These are phyloP conservation scores for Thraustotheca clavata DNA, from an alignment of 352 stramenopile species.

Conservation along the genomic window DNA sequence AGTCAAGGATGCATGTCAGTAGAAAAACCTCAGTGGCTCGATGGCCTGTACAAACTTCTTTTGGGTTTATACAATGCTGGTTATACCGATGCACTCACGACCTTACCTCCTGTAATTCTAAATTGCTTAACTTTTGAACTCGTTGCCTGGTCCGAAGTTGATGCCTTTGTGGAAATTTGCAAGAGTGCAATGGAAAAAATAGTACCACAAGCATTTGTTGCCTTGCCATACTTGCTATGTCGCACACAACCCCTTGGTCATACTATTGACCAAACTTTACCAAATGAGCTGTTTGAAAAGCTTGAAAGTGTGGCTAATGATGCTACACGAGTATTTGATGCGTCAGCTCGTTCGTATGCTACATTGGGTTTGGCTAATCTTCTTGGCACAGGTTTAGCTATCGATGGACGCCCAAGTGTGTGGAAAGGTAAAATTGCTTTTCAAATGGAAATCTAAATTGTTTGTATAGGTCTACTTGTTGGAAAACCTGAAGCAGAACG, in stretches of 20 bases:
- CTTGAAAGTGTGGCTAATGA: constrained; percentile 5
- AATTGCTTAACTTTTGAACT: constrained; percentile 12
- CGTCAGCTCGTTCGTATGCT: constrained; percentile 3
- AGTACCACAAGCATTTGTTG: constrained; percentile 5
- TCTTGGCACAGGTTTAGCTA: constrained; percentile 2
- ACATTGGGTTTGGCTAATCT: constrained; percentile 14
- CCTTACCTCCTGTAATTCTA: constrained; percentile 1
- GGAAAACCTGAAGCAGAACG: not conserved
- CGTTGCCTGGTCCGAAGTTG: constrained; percentile 8
- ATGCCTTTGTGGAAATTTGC: constrained; percentile 11
- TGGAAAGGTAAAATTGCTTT: constrained; percentile 18
- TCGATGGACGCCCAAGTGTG: not conserved
- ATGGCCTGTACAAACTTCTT: not conserved
- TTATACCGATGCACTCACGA: not conserved
- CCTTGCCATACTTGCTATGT: constrained; percentile 19
- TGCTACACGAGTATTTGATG: not conserved
- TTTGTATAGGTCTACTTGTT: constrained; percentile 5
- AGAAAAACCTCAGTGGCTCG: not conserved
- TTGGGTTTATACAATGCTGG: not conserved
- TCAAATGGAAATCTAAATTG: not conserved
- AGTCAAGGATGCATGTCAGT: constrained; percentile 15
- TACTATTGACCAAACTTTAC: not conserved
- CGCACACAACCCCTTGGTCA: constrained; percentile 15
- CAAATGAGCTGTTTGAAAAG: not conserved
- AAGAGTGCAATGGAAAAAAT: not conserved